These are phyloP conservation scores for Lippia alba DNA, from an alignment of 305 asterid genomes.

Conservation along the genomic window DNA sequence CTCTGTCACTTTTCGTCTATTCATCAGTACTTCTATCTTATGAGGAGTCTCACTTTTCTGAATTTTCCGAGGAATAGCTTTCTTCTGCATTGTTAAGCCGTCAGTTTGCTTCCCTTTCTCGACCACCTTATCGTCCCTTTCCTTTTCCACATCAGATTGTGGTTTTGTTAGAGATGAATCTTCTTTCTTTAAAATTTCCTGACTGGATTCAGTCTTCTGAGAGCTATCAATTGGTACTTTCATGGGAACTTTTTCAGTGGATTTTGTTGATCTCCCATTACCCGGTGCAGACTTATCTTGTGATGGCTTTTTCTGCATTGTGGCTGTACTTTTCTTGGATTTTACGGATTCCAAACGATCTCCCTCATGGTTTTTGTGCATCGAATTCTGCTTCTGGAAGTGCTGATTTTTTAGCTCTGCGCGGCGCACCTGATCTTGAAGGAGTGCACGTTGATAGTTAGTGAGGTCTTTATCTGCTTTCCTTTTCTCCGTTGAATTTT, in stretches of 20 bases:
- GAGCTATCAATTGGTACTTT: constrained; percentile 13
- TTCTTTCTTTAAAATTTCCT: constrained; percentile 36
- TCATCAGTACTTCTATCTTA: constrained; percentile 50
- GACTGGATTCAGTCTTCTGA: constrained; percentile 22
- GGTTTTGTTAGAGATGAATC: constrained; percentile 34
- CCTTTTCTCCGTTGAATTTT: constrained; percentile 43
- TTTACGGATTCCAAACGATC: constrained; percentile 47
- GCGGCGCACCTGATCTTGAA: constrained; percentile 37
- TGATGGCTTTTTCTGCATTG: constrained; percentile 49
- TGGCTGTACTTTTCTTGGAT: constrained; percentile 39
- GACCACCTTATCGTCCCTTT: constrained; percentile 22
- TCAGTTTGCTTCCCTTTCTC: constrained; percentile 41
- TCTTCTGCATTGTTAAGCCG: constrained; percentile 43
- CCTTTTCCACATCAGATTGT: constrained; percentile 22
- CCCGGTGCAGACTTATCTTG: constrained; percentile 38
- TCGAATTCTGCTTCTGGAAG: constrained; percentile 47
- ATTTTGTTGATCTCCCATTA: constrained; percentile 40
- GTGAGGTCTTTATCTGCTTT: constrained; percentile 37
- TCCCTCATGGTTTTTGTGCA: constrained; percentile 43
- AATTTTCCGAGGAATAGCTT: constrained; percentile 35
- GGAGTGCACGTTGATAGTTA: constrained; percentile 33
- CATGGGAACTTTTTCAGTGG: constrained; percentile 37
- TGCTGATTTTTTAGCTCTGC: constrained; percentile 48
- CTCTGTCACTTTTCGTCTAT: constrained; percentile 42
- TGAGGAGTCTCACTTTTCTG: constrained; percentile 46